Conservation (phyloP, 2,329 filamentous ascomycete species). For the Tolypocladium paradoxum region DNA sequence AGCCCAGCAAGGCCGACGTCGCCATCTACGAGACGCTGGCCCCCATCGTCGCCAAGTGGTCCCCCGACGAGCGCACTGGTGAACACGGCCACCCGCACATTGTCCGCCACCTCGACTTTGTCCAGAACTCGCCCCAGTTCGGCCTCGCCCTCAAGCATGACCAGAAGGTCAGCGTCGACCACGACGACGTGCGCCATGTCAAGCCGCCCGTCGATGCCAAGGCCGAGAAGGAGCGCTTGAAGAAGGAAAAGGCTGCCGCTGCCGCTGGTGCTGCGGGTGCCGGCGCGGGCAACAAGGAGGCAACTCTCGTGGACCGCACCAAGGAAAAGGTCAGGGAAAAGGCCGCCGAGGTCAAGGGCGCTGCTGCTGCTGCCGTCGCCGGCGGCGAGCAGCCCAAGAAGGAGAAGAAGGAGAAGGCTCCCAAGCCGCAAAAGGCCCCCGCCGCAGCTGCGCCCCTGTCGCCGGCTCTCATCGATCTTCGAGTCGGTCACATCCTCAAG, state of each 20-base stretch:
- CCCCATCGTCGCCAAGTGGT: conserved; percentile 69
- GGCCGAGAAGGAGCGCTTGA: conserved; percentile 91
- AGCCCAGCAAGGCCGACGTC: conserved; percentile 80
- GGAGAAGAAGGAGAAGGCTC: conserved; percentile 83
- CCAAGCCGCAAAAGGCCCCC: conserved; percentile 60
- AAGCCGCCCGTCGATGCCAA: conserved; percentile 85
- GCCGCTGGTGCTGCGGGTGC: conserved; percentile 38
- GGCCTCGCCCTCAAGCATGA: conserved; percentile 56
- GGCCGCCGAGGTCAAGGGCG: conserved; percentile 35
- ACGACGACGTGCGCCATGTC: conserved; percentile 71
- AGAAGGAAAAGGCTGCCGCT: conserved; percentile 83
- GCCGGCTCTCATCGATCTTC: conserved; percentile 81
- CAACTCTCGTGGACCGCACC: conserved; percentile 46
- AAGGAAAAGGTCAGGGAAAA: conserved; percentile 46
- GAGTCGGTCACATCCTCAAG: conserved; percentile 95
- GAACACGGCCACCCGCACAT: conserved; percentile 84
- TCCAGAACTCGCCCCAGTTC: conserved; percentile 77
- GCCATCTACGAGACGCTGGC: conserved; percentile 72
- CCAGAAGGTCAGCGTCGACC: conserved; percentile 70
- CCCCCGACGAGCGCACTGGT: conserved; percentile 76
- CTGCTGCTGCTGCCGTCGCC: conserved; percentile 18
- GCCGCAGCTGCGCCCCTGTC: conserved; percentile 66
- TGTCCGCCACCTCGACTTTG: conserved; percentile 84
- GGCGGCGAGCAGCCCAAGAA: conserved; percentile 49
- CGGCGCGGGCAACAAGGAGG: conserved; percentile 15